Evolutionary conservation across 345 rosid species (phyloP), one percentile per base, ranked within the genome.

Genomic region (Populus deltoides): DNA sequence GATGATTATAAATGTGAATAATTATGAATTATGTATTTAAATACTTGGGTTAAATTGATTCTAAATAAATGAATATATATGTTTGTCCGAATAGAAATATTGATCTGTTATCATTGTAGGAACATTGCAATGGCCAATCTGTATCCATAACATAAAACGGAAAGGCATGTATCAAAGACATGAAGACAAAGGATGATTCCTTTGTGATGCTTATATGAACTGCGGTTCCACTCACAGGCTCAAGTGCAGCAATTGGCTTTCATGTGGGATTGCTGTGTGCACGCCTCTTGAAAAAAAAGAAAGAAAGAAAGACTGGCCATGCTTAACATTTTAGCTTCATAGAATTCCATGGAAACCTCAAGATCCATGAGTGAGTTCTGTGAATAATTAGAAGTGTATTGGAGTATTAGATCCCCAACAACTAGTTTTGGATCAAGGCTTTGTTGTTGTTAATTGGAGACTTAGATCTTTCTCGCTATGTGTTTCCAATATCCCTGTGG

Each of bases 161-260:
- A 31, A 2, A 31, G 33, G 33, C 33, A 31, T 31, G 33, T 31
- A 31, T 31, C 89, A 2, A 92, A 71, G 98, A 94, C 79, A 90
- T 92, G 92, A 90, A 81, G 12, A 78, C 94, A 7, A 91, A 94
- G 84, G 92, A 87, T 82, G 95, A 94, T 75, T 70, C 88, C 0
- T 90, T 92, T 80, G 95, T 92, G 18, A 91, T 92, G 97, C 89
- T 92, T 75, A 76, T 85, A 24, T 90, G 92, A 70, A 77, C 93
- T 0, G 88, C 94, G 0, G 94, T 88, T 53, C 91, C 94, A 24
- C 89, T 92, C 3, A 85, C 87, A 6, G 93, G 93, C 2, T 92
- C 97, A 5, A 83, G 92, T 73, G 94, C 94, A 9, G 97, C 98
- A 8, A 80, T 92, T n/a, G 97, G 97, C 8, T 92, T 92, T 87